Base-by-base conservation (phyloP, 345 rosid genomes). In the Linum trigynum region DNA sequence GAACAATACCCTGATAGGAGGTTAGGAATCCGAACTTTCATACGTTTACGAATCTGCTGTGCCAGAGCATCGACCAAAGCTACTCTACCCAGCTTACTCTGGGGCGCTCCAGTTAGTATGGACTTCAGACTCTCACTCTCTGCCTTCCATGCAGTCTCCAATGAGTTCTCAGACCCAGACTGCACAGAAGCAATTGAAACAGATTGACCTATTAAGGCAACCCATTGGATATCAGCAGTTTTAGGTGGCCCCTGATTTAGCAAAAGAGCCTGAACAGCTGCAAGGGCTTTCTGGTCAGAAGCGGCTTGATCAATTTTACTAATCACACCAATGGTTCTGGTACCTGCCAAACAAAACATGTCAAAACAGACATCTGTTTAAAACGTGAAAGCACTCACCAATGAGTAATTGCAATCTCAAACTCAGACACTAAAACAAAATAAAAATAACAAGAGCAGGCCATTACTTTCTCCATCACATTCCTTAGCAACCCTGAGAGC, bases 131-230 rank as follows among this genome's bases (percentile, higher is more conserved):
- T 89, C 74, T 91, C 96, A 67, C 85, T 89, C 88, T 91, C 97
- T 32, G 96, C 97, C n/a, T 86, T 86, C 99, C 99, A 87, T n/a
- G 96, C 99, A 73, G 92, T 91, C 81, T 95, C 99, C 71, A 95
- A 81, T 66, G 99, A 89, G 76, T 77, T 91, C 70, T 95, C 97
- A 64, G 88, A 67, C 57, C 91, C 96, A 66, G 99, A 81, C 72
- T 86, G 87, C 63, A 95, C 83, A 62, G 99, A 83, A 40, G 96
- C 89, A 57, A 95, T 91, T 38, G 97, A 75, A 62, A 95, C 96
- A 64, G 99, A 83, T 61, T 95, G 99, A 69, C 99, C 99, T 72
- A 95, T 95, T 77, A 91, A 67, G 68, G 97, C 99, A 79, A 95
- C 89, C 99, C 99, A 95, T 3, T 87, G 96, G 61, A 95, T 95